Percentiles rank a stretch among this genome's conserved stretches.
Evolutionary conservation across 148 eudicot species (phyloP).

Genomic region (Rhododendron molle): DNA sequence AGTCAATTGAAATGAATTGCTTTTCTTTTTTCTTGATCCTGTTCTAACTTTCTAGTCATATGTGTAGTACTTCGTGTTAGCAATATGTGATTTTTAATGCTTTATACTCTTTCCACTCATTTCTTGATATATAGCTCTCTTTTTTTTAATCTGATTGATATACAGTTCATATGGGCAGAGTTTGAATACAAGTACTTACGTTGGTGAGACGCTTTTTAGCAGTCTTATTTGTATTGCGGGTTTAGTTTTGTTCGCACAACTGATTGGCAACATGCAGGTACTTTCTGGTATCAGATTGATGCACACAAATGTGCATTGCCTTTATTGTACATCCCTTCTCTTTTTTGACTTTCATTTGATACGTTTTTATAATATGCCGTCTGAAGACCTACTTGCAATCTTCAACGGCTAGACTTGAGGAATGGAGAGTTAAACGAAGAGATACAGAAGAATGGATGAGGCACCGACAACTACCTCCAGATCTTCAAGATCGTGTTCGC

Average conservation of each 20-base stretch:
- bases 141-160: not conserved
- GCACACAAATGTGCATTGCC: not conserved
- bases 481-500: constrained; percentile 75
- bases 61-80: not conserved
- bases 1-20: not conserved
- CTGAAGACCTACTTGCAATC: constrained; percentile 69
- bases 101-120: constrained; percentile 5
- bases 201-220: constrained; percentile 55
- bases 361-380: not conserved
- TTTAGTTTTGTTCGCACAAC: constrained; percentile 56
- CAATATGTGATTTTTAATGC: not conserved
- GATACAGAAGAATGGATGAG: constrained; percentile 96
- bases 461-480: constrained; percentile 79
- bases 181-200: constrained; percentile 40
- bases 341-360: not conserved
- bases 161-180: constrained; percentile 87
- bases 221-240: constrained; percentile 67
- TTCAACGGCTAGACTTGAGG: constrained; percentile 70
- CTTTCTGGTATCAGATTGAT: not conserved
- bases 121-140: constrained; percentile 34
- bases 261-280: constrained; percentile 97
- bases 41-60: not conserved
- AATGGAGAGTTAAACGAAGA: constrained; percentile 75
- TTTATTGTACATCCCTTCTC: not conserved
- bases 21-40: not conserved